These are phyloP conservation scores for Trichoderma koningiopsis DNA, from an alignment of 2,329 filamentous ascomycete genomes.

Conservation along the genomic window DNA sequence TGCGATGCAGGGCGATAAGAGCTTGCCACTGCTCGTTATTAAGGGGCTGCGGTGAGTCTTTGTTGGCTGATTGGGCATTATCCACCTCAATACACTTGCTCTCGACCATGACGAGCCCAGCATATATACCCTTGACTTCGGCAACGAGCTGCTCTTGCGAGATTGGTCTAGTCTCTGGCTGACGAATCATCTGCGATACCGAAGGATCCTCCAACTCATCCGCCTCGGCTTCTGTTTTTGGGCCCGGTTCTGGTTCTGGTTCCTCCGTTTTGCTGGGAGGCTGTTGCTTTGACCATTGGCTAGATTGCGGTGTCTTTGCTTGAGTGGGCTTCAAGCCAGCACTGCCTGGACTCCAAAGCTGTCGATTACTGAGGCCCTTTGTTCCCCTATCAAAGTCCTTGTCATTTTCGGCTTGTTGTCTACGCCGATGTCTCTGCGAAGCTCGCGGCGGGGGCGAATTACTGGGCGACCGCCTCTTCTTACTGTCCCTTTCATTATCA, in stretches of 20 bases:
- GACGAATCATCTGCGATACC: slow-evolving; percentile 26
- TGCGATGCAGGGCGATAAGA: slow-evolving; percentile 78
- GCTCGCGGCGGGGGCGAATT: slow-evolving; percentile 27
- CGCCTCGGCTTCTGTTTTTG: not conserved
- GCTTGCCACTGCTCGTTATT: slow-evolving; percentile 79
- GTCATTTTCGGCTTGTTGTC: slow-evolving; percentile 22
- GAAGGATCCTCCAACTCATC: slow-evolving; percentile 16
- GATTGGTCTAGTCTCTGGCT: slow-evolving; percentile 69
- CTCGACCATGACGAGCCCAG: slow-evolving; percentile 82
- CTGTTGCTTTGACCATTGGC: not conserved
- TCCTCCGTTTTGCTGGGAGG: not conserved
- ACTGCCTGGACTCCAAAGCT: slow-evolving; percentile 38
- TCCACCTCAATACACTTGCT: slow-evolving; percentile 85
- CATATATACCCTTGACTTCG: slow-evolving; percentile 83
- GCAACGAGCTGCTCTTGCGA: slow-evolving; percentile 76
- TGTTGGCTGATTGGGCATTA: slow-evolving; percentile 56
- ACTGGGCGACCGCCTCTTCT: slow-evolving; percentile 37
- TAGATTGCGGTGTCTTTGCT: not conserved
- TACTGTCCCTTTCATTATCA: slow-evolving; percentile 29
- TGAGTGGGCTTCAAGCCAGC: slow-evolving; percentile 22
- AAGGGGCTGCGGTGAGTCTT: slow-evolving; percentile 47
- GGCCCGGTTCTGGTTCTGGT: slow-evolving; percentile 2
- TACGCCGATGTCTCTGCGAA: slow-evolving; percentile 28
- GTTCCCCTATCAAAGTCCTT: slow-evolving; percentile 34
- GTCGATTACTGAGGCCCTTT: slow-evolving; percentile 31